Conservation (phyloP, 768 basidiomycete genomes). For the Atractiella rhizophila region DNA sequence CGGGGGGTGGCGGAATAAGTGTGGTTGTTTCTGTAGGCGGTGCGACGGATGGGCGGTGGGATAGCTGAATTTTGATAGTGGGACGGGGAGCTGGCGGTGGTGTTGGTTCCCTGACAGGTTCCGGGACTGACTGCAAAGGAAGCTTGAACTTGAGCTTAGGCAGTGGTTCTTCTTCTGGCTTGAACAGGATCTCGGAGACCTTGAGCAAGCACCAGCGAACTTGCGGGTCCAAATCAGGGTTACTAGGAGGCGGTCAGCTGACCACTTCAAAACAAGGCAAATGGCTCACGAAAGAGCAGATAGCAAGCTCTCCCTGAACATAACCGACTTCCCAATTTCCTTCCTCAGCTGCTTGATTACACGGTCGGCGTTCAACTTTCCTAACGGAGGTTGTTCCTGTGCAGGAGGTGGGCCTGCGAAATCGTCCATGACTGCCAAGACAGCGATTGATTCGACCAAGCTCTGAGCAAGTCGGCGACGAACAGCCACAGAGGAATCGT, state of each 20-base stretch:
- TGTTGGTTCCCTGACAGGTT: slow-evolving; percentile 23
- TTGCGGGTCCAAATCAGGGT: slow-evolving; percentile 54
- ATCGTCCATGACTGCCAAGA: slow-evolving; percentile 70
- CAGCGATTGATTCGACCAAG: slow-evolving; percentile 60
- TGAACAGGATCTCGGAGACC: slow-evolving; percentile 63
- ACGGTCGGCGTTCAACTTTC: slow-evolving; percentile 28
- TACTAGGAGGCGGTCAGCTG: slow-evolving; percentile 24
- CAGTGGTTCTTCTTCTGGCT: slow-evolving; percentile 52
- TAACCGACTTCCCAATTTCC: slow-evolving; percentile 51
- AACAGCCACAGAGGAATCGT: slow-evolving; percentile 57
- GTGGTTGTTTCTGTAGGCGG: not conserved
- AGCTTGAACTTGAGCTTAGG: slow-evolving; percentile 72
- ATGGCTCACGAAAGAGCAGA: slow-evolving; percentile 5
- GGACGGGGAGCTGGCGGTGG: no score
- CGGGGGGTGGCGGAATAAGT: not conserved
- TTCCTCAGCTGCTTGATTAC: slow-evolving; percentile 71
- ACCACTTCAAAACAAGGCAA: not conserved
- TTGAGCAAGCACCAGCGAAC: slow-evolving; percentile 79
- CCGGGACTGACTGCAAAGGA: slow-evolving; percentile 42
- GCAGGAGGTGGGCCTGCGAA: slow-evolving; percentile 35
- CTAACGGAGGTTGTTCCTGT: slow-evolving; percentile 23
- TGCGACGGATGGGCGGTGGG: slow-evolving; percentile 7
- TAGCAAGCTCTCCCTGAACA: slow-evolving; percentile 2
- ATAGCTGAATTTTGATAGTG: not conserved
- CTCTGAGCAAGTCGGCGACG: slow-evolving; percentile 66